Evolutionary conservation across 176 grass and related monocot species (phyloP).

Genomic region (Triticum dicoccoides): DNA sequence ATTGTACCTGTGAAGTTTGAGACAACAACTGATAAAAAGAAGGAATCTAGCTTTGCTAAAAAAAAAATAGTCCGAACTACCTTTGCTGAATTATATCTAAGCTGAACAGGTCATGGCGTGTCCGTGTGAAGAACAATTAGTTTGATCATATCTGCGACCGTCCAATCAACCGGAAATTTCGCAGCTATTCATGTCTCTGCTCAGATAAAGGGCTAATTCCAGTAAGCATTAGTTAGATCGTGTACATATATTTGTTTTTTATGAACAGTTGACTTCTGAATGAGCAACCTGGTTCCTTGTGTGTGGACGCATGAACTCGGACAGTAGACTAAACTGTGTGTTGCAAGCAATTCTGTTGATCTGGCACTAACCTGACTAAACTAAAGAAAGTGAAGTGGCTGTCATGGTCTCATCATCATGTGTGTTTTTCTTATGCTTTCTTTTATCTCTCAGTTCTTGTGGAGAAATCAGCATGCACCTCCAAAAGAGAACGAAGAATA

Average conservation of each 20-base stretch:
- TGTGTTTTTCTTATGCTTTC: not conserved
- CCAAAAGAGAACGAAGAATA: slow-evolving; percentile 30
- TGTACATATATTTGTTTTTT: not conserved
- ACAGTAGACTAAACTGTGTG: not conserved
- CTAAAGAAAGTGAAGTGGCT: slow-evolving; percentile 13
- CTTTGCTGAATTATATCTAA: not conserved
- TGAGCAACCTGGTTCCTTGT: not conserved
- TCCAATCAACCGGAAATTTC: not conserved
- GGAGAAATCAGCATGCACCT: slow-evolving; percentile 26
- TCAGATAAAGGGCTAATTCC: slow-evolving; percentile 7
- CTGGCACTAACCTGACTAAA: not conserved
- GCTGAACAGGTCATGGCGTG: not conserved
- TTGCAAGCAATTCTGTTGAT: slow-evolving; percentile 13
- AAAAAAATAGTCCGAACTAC: not conserved
- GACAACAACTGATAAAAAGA: not conserved
- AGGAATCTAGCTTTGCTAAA: not conserved
- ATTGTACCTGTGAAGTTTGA: not conserved
- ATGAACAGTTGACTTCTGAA: slow-evolving; percentile 15
- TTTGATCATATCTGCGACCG: not conserved
- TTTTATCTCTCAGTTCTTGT: not conserved
- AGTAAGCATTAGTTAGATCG: not conserved
- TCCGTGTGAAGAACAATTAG: not conserved
- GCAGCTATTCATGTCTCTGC: not conserved
- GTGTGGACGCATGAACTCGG: not conserved
- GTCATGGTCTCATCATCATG: slow-evolving; percentile 28